Evolutionary conservation across 495 filamentous ascomycete species (phyloP).

Genomic region (Podospora appendiculata): DNA sequence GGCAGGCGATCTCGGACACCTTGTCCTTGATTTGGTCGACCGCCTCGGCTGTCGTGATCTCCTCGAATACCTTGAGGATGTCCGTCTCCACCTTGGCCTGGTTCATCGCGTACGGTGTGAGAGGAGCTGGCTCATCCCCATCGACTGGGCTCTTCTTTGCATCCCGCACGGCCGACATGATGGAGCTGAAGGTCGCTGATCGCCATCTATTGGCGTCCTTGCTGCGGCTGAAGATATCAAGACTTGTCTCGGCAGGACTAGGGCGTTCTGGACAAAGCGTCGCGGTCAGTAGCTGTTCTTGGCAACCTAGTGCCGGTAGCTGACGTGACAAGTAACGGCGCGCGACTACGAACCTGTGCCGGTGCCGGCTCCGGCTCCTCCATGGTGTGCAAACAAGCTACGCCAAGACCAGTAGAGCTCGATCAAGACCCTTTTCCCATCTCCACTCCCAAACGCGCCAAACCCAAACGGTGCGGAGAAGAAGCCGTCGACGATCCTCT

Average conservation of each 20-base stretch:
- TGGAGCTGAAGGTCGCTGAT: constrained; percentile 14
- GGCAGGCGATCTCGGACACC: constrained; percentile 3
- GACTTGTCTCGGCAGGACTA: not conserved
- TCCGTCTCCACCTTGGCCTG: not conserved
- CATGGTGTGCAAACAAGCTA: not conserved
- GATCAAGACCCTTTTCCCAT: constrained; percentile 1
- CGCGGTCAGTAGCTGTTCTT: too few relatives aligned
- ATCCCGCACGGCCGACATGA: constrained; percentile 2
- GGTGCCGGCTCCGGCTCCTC: not conserved
- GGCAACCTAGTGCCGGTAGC: not conserved
- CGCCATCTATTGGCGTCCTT: constrained; percentile 17
- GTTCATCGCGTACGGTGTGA: constrained; percentile 1
- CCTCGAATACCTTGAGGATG: constrained; percentile 1
- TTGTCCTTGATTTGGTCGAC: constrained; percentile 6
- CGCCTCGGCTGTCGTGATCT: not conserved
- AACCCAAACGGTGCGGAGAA: constrained; percentile 24
- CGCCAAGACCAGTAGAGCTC: constrained; percentile 4
- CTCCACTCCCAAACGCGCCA: constrained; percentile 14
- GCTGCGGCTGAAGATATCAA: constrained; percentile 9
- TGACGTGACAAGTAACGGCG: not conserved
- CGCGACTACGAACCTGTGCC: not conserved
- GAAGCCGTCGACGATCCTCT: constrained; percentile 14
- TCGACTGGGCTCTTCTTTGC: not conserved
- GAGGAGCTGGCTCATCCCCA: not conserved
- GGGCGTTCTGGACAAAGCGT: not conserved